Conservation (phyloP, 495 filamentous ascomycete genomes). For the Chaetomium fimeti region DNA sequence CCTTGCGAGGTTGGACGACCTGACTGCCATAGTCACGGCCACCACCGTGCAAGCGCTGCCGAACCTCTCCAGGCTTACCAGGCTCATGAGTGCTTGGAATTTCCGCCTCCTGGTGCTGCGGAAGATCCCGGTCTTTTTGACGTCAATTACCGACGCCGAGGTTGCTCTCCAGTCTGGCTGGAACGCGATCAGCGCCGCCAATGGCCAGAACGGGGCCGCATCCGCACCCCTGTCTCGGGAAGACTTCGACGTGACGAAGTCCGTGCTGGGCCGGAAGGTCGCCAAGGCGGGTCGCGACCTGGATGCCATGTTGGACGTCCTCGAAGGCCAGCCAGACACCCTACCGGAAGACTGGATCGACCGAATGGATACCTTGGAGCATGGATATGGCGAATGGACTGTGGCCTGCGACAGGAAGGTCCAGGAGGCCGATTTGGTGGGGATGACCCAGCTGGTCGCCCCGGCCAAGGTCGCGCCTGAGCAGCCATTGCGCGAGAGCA, state of each 20-base stretch:
- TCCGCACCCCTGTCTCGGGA: constrained; percentile 43
- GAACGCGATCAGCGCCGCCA: constrained; percentile 46
- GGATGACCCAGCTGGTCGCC: constrained; percentile 4
- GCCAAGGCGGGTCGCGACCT: constrained; percentile 66
- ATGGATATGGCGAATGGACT: constrained; percentile 77
- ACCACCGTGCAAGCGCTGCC: constrained; percentile 85
- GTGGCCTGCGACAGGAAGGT: constrained; percentile 43
- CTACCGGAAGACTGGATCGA: constrained; percentile 87
- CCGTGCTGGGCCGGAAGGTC: constrained; percentile 66
- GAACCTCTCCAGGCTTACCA: constrained; percentile 67
- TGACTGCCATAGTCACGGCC: constrained; percentile 84
- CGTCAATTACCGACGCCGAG: constrained; percentile 62
- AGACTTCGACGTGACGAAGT: constrained; percentile 61
- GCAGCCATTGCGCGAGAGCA: not conserved
- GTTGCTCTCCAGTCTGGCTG: constrained; percentile 63
- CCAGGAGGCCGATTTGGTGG: constrained; percentile 36
- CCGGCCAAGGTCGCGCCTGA: not conserved
- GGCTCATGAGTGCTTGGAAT: constrained; percentile 70
- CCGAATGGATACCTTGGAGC: constrained; percentile 74
- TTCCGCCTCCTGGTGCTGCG: constrained; percentile 71
- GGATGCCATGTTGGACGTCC: constrained; percentile 77
- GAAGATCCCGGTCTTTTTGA: constrained; percentile 65
- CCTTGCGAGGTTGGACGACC: constrained; percentile 66
- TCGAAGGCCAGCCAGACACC: constrained; percentile 80
- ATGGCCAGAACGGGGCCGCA: constrained; percentile 16